These are phyloP conservation scores for Phylloporus gajari DNA, from an alignment of 1,284 basidiomycete genomes.

Conservation along the genomic window DNA sequence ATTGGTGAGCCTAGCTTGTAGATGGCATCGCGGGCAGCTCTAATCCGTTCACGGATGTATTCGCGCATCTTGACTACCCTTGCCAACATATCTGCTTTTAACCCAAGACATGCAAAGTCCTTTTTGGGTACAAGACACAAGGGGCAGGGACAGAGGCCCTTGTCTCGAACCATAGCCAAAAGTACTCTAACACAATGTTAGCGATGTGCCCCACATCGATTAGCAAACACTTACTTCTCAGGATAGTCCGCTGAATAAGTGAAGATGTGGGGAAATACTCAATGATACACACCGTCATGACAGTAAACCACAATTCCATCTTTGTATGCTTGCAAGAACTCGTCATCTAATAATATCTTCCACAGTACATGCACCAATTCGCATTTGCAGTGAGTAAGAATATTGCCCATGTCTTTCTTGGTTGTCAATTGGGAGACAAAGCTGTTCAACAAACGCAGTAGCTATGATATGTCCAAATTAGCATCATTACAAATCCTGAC, in stretches of 20 bases:
- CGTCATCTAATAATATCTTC: conserved; percentile 41
- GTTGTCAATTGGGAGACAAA: conserved; percentile 25
- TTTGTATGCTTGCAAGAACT: conserved; percentile 47
- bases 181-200: conserved; percentile 25
- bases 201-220: not conserved
- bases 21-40: conserved; percentile 28
- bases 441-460: not conserved
- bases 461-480: not conserved
- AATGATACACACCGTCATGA: conserved; percentile 36
- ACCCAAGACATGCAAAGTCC: conserved; percentile 19
- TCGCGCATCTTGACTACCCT: not conserved
- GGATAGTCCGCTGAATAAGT: conserved; percentile 50
- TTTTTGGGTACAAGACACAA: conserved; percentile 35
- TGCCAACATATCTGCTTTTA: conserved; percentile 17
- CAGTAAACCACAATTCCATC: conserved; percentile 45
- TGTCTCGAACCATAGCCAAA: conserved; percentile 33
- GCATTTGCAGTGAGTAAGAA: conserved; percentile 41
- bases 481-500: not conserved
- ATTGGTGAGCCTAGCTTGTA: conserved; percentile 37
- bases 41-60: not conserved
- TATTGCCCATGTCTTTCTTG: conserved; percentile 26
- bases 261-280: conserved; percentile 45
- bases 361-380: conserved; percentile 47
- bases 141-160: conserved; percentile 39
- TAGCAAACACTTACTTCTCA: conserved; percentile 40